Evolutionary conservation across 2,329 filamentous ascomycete genomes (phyloP).

Genomic region (Sclerotinia spermophila): DNA sequence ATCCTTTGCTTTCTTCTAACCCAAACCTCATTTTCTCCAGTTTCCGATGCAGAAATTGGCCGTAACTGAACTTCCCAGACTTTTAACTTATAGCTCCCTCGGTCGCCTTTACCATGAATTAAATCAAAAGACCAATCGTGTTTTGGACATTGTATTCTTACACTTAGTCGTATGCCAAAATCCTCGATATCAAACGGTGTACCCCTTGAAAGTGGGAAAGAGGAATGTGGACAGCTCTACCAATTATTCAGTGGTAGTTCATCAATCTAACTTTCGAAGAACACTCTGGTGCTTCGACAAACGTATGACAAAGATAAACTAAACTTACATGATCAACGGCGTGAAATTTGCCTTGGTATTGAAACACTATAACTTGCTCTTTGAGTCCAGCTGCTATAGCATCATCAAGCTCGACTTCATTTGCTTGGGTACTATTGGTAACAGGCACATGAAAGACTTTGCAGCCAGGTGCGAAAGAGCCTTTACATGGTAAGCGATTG

Average conservation of each 20-base stretch:
- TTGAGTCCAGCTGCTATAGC: slow-evolving; percentile 39
- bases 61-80: slow-evolving; percentile 62
- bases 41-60: slow-evolving; percentile 16
- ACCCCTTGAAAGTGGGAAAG: slow-evolving; percentile 61
- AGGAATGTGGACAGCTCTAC: slow-evolving; percentile 64
- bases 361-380: slow-evolving; percentile 64
- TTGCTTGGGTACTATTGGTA: slow-evolving; percentile 39
- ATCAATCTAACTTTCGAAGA: background rate
- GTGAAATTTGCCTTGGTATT: slow-evolving; percentile 58
- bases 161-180: slow-evolving; percentile 60
- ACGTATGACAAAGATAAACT: slow-evolving; percentile 10
- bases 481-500: slow-evolving; percentile 36
- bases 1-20: slow-evolving; percentile 28
- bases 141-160: slow-evolving; percentile 63
- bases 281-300: background rate
- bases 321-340: slow-evolving; percentile 63
- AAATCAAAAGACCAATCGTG: slow-evolving; percentile 71
- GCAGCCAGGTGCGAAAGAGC: slow-evolving; percentile 50
- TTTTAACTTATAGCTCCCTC: slow-evolving; percentile 57
- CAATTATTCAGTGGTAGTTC: background rate
- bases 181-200: slow-evolving; percentile 69
- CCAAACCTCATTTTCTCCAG: slow-evolving; percentile 25
- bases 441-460: slow-evolving; percentile 53
- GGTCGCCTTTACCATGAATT: slow-evolving; percentile 58
- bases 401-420: slow-evolving; percentile 38